Evolutionary conservation across 371 early-diverging fungal species (phyloP), one percentile per base, ranked within the genome.

Genomic region (Mortierella sp.): DNA sequence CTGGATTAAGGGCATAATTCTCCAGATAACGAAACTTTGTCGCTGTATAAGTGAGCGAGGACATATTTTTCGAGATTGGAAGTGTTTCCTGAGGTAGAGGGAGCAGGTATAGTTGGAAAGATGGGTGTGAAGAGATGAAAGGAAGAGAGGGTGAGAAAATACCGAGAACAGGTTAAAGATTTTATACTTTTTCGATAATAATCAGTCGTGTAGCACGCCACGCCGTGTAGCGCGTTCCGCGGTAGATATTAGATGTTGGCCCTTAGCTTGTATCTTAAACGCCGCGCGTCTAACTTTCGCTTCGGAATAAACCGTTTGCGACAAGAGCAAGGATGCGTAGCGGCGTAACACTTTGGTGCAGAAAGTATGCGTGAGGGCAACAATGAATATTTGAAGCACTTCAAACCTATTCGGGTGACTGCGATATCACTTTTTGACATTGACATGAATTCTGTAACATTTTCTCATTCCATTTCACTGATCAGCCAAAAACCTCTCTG

Each of bases 1-100:
- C 70, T 22, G 82, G 82, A 15, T 81, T 69, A 43, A 81, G 63
- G 5, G 82, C 82, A 52, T 63, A 81, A n/a, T 69, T 64, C 41
- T 81, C 82, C 10, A 71, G 52, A 32, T 45, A 32, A 13, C 50
- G 59, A 11, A 62, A 62, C 28, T 45, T 32, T 55, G 28, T 19
- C 16, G 32, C 15, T 28, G 32, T 19, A 28, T n/a, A 16, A n/a
- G n/a, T 10, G 43, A 52, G 32, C 24, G 40, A 19, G 16, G 10
- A n/a, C 45, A 48, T 2, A 24, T 4, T 28, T 9, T 28, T 50
- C 50, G 16, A n/a, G 16, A 21, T 50, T 1, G 50, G 7, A 50
- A n/a, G 7, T 3, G 9, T 15, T 5, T 53, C 15, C 4, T 32
- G 22, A 32, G 52, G 10, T 28, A 21, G 50, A 33, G 40, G 36